phyloP scores from a whole-genome alignment of 768 basidiomycete species.

The Mycena amicta region DNA sequence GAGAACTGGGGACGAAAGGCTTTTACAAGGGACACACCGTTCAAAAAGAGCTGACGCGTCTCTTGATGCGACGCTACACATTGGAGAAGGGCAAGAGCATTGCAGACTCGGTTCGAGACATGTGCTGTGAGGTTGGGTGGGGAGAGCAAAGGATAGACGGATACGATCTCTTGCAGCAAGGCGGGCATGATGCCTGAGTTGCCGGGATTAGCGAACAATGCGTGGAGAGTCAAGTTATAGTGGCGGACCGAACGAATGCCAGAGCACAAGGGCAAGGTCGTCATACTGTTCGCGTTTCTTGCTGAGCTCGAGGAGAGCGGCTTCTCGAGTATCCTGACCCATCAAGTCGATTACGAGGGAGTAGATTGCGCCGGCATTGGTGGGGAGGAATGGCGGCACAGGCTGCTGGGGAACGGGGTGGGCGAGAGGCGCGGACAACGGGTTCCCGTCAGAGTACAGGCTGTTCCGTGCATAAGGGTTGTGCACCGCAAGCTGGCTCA shows the following conservation, averaged over 20 bases:
- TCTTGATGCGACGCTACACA: slow-evolving; percentile 98
- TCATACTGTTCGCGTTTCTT: slow-evolving; percentile 99
- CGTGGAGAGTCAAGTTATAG: slow-evolving; percentile 19
- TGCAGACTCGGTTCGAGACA: slow-evolving; percentile 98
- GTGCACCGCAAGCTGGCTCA: slow-evolving; percentile 52
- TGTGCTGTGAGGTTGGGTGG: slow-evolving; percentile 97
- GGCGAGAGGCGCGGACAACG: slow-evolving; percentile 54
- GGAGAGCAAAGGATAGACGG: slow-evolving; percentile 93
- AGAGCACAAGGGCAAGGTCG: slow-evolving; percentile 94
- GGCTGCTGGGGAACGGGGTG: slow-evolving; percentile 60
- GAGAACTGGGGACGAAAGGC: slow-evolving; percentile 43
- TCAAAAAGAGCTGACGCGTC: slow-evolving; percentile 92
- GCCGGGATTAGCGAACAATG: background rate
- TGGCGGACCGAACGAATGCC: slow-evolving; percentile 92
- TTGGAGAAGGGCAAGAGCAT: slow-evolving; percentile 95
- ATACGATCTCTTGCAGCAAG: slow-evolving; percentile 95
- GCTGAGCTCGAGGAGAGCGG: slow-evolving; percentile 90
- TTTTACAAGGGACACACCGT: slow-evolving; percentile 56
- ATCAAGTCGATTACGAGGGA: slow-evolving; percentile 84
- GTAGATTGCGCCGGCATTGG: slow-evolving; percentile 71
- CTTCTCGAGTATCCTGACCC: slow-evolving; percentile 82
- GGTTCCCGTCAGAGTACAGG: slow-evolving; percentile 67
- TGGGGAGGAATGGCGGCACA: slow-evolving; percentile 42
- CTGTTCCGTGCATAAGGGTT: slow-evolving; percentile 61
- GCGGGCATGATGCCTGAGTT: slow-evolving; percentile 92